Base-by-base conservation (phyloP, 768 basidiomycete genomes). In the Sutorius australiensis region DNA sequence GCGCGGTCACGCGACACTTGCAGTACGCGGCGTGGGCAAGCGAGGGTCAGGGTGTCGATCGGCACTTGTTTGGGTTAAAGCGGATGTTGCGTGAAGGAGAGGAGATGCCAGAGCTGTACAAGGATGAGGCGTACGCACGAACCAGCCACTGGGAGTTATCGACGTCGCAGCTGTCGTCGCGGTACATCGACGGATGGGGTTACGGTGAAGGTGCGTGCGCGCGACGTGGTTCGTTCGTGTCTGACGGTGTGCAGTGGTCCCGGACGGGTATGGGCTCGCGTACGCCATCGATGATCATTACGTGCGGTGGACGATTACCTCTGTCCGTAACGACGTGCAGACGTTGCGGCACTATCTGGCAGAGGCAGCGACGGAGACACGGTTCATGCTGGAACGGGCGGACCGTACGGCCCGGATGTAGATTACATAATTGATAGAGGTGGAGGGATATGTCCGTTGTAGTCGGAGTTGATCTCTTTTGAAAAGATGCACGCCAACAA, bases 11-110 rank as follows among this genome's bases (percentile, higher is more conserved):
- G n/a, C 77, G 94, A 17, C 97, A 99, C 72, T 75, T 90, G 60
- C 80, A 89, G 69, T 98, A 98, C 66, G 82, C 88, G 3, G 76
- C 80, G 2, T 95, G 92, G 89, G 95, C 95, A 0, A 90, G 93
- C 2, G 91, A 95, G 55, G 97, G 89, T 1, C 86, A 90, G 68
- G 97, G 95, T 41, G 92, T 99, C 19, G 95, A 98, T 70, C 79
- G 95, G 32, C 97, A 99, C 71, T 74, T 98, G 54, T 98, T 95
- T 69, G 97, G 95, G 8, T 73, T 99, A 61, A 95, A 90, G 75
- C 88, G 85, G 75, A 73, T 90, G 61, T 60, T 98, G 43, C 73
- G 77, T 48, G 80, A 82, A 10, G 89, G 84, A 28, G 95, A 98
- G 70, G 62, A 73, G 32, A 55, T 85, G 33, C 95, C 91, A 1